These are phyloP conservation scores for Arthrobotrys iridis DNA, from an alignment of 2,329 filamentous ascomycete genomes.

Conservation along the genomic window DNA sequence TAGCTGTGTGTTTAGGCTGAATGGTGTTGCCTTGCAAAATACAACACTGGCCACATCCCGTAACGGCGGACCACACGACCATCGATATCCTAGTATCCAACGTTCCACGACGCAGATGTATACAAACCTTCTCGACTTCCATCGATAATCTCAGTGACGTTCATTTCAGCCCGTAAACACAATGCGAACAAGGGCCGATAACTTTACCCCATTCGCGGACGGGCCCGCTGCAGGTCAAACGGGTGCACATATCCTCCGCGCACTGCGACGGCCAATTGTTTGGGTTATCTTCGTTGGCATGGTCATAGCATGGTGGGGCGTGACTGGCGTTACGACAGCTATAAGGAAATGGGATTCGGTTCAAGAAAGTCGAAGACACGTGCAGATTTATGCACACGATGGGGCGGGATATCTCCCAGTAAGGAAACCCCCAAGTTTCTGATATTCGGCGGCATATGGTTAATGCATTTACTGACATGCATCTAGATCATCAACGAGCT, in stretches of 20 bases:
- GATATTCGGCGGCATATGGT: background rate
- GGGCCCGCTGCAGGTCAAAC: slow-evolving; percentile 34
- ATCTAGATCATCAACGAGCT: slow-evolving; percentile 38
- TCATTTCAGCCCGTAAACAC: background rate
- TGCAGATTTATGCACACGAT: slow-evolving; percentile 33
- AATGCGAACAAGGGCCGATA: slow-evolving; percentile 44
- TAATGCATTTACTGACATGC: background rate
- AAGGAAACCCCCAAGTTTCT: background rate
- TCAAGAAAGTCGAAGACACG: slow-evolving; percentile 30
- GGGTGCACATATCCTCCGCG: slow-evolving; percentile 42
- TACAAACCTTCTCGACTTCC: background rate
- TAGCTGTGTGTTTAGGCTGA: background rate
- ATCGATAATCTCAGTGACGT: slow-evolving; percentile 1
- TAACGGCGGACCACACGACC: background rate
- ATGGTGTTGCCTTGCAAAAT: slow-evolving; percentile 24
- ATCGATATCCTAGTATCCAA: too few species aligned
- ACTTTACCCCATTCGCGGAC: slow-evolving; percentile 45
- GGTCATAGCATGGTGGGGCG: slow-evolving; percentile 47
- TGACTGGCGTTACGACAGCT: slow-evolving; percentile 48
- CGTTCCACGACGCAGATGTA: slow-evolving; percentile 4
- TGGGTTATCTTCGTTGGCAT: slow-evolving; percentile 48
- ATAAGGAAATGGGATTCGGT: slow-evolving; percentile 41
- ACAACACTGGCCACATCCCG: slow-evolving; percentile 21
- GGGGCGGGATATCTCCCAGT: slow-evolving; percentile 34
- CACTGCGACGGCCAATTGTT: slow-evolving; percentile 43